These are phyloP conservation scores for Pseudopyricularia cyperi DNA, from an alignment of 2,329 filamentous ascomycete genomes.

Conservation along the genomic window DNA sequence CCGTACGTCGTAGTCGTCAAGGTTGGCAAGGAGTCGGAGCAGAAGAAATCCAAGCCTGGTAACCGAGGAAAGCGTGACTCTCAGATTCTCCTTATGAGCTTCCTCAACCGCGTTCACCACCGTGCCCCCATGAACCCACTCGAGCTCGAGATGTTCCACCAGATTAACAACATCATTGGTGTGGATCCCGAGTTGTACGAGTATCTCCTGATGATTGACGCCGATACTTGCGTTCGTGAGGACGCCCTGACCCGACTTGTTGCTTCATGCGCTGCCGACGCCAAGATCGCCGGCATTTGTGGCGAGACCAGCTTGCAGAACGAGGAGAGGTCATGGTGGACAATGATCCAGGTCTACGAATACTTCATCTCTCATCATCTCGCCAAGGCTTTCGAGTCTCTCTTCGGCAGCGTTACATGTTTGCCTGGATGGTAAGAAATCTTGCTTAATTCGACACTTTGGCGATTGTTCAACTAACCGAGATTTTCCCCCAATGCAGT, in stretches of 20 bases:
- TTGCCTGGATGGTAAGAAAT: slow-evolving; percentile 83
- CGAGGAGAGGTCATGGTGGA: slow-evolving; percentile 83
- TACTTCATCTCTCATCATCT: slow-evolving; percentile 99
- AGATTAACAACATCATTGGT: slow-evolving; percentile 96
- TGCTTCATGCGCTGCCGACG: slow-evolving; percentile 80
- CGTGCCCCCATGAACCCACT: slow-evolving; percentile 91
- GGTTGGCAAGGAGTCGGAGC: slow-evolving; percentile 92
- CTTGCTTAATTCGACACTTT: not conserved
- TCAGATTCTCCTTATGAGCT: slow-evolving; percentile 96
- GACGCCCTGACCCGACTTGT: slow-evolving; percentile 91
- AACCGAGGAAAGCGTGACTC: slow-evolving; percentile 99
- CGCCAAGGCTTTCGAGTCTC: slow-evolving; percentile 89
- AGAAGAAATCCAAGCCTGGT: slow-evolving; percentile 79
- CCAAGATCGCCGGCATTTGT: slow-evolving; percentile 82
- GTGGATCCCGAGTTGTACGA: slow-evolving; percentile 99
- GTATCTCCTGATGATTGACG: slow-evolving; percentile 91
- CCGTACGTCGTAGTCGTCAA: slow-evolving; percentile 95
- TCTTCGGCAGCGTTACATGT: slow-evolving; percentile 97
- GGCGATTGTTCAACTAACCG: not conserved
- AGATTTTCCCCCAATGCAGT: slow-evolving; percentile 32
- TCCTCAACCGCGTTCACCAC: slow-evolving; percentile 98
- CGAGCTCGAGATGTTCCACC: slow-evolving; percentile 96
- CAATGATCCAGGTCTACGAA: slow-evolving; percentile 99
- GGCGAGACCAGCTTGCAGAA: slow-evolving; percentile 92
- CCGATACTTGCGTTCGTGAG: slow-evolving; percentile 83